Evolutionary conservation across 1,284 basidiomycete species (phyloP), one percentile per base, ranked within the genome.

Genomic region (Phellopilus nigrolimitatus): DNA sequence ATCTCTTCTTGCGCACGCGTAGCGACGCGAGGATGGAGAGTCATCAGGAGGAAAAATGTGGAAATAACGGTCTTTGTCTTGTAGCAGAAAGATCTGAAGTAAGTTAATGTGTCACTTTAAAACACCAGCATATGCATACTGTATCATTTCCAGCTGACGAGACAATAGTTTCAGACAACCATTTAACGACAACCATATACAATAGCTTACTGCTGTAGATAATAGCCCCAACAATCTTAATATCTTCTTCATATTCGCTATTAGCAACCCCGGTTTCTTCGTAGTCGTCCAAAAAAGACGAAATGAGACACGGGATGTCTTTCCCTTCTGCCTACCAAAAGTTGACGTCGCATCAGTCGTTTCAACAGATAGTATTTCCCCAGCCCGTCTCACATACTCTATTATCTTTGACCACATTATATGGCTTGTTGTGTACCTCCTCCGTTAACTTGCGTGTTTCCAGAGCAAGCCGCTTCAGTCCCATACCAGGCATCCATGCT

Each of bases 1-100:
- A 54, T 40, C 30, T 54, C 47, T 1, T 38, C 33, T 33, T 50
- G 53, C 5, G 53, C 53, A 4, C 19, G 21, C 28, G 31, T 50
- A 21, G 41, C 41, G 22, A 50, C 33, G 19, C 50, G 40, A n/a
- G 33, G 47, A 17, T 44, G 25, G 12, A 42, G 42, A 2, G 34
- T 19, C 47, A 54, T 54, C 41, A 49, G 30, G 7, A 54, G 12
- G 33, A 54, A 43, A 21, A 50, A 54, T 22, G 31, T 37, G 3
- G 21, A 4, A 6, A 30, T 7, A 21, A 13, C 31, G 7, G 43
- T 2, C 22, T 31, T 34, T 5, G 43, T 45, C 43, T 22, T 13
- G 7, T 31, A 34, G n/a, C 4, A 24, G 13, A 3, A 12, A 19
- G 3, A 9, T n/a, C 13, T 12, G 3, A 6, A 24, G 27, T 15